Base-by-base conservation (phyloP, 352 stramenopile species). In the Aphanomyces cochlioides region DNA sequence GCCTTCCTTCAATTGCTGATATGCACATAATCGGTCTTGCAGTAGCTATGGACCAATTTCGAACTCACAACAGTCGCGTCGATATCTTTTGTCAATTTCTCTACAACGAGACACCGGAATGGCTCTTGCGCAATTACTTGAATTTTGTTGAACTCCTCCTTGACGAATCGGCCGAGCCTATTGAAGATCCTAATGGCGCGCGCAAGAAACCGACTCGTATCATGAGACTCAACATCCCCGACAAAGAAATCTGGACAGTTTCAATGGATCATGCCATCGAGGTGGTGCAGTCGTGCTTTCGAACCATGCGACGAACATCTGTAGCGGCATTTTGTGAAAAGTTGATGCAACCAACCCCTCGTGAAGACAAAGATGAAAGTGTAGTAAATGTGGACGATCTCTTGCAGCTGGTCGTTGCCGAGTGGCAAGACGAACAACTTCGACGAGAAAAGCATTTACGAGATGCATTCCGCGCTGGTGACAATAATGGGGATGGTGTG, bases 1-100 rank as follows among this genome's bases (percentile, higher is more conserved):
- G 83, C 0, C 74, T 92, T 0, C 87, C 87, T 3, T 75, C 73
- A 3, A 93, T 93, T 58, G 86, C 86, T 4, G 87, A 92, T 57
- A 90, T 89, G 81, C 85, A 94, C 45, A 56, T 94, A 41, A 71
- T 93, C 15, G 85, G 83, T 0, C 89, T 92, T 43, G 87, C 83
- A 2, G 90, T 80, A 58, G 83, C 87, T 6, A 60, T 92, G 0
- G 87, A 94, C 45, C 72, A 61, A 4, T 93, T 90, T 50, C 87
- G 85, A 1, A 36, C 58, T 3, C 81, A 92, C 59, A 82, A 91
- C 56, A 53, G 90, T 5, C 85, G 87, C 2, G 84, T 93, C 15
- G 85, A 94, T 54, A 82, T 81, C 28, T 93, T 94, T 67, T 78
- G 84, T 10, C 76, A 79, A 1, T 94, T 89, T 64, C 87, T 86